Evolutionary conservation across 2,329 filamentous ascomycete genomes (phyloP).

Genomic region (Fonsecaea multimorphosa): DNA sequence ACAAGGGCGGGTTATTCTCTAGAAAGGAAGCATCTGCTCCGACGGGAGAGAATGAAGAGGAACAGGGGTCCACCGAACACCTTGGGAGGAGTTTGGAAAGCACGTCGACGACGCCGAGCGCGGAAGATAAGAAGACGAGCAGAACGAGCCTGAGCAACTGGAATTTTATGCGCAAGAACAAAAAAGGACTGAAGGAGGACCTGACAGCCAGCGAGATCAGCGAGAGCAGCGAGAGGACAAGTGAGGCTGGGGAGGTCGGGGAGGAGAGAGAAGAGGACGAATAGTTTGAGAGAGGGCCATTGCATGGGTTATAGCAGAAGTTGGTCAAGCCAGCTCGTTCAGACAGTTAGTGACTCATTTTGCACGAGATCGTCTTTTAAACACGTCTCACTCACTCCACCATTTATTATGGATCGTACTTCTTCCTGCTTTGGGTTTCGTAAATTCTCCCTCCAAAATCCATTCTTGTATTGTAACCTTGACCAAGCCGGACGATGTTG

Average conservation of each 20-base stretch:
- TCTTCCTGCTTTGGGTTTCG: background rate
- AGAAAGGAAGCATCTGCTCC: constrained; percentile 52
- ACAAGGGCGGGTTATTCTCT: constrained; percentile 52
- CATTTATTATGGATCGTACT: background rate
- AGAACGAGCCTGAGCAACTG: constrained; percentile 53
- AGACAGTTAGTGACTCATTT: constrained; percentile 2
- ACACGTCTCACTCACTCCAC: background rate
- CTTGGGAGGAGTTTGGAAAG: constrained; percentile 40
- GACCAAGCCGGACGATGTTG: background rate
- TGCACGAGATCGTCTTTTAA: background rate
- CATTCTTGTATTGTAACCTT: background rate
- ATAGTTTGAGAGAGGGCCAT: constrained; percentile 33
- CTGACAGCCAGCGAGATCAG: constrained; percentile 42
- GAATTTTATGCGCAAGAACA: constrained; percentile 53
- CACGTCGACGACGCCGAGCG: constrained; percentile 36
- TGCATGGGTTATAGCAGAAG: background rate
- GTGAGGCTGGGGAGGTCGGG: constrained; percentile 45
- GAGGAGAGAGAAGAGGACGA: constrained; percentile 51
- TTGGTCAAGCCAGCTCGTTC: background rate
- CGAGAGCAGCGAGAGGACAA: constrained; percentile 52
- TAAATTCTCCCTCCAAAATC: background rate
- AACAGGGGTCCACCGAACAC: constrained; percentile 45
- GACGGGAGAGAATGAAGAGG: constrained; percentile 53
- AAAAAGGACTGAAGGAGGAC: constrained; percentile 38
- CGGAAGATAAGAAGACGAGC: constrained; percentile 51